These are phyloP conservation scores for Neurospora sp. DNA, from an alignment of 495 filamentous ascomycete species.

Conservation along the genomic window DNA sequence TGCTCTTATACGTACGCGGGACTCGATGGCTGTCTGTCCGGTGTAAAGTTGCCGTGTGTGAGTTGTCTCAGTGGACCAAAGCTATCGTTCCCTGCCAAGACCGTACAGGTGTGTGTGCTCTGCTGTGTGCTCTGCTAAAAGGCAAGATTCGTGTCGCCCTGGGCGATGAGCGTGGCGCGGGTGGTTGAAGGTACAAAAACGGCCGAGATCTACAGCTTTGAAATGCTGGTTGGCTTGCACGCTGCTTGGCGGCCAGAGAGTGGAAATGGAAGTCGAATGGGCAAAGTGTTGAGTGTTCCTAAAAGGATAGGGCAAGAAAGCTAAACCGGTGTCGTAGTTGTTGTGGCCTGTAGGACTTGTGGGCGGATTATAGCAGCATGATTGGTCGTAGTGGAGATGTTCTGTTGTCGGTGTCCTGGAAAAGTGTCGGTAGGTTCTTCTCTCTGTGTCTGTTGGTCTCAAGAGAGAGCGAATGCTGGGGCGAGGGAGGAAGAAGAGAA, in stretches of 20 bases:
- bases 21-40: background rate
- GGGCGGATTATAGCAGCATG: background rate
- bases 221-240: slow-evolving; percentile 16
- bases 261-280: background rate
- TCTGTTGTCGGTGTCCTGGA: background rate
- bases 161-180: slow-evolving; percentile 16
- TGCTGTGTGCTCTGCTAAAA: slow-evolving; percentile 6
- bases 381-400: background rate
- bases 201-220: slow-evolving; percentile 21
- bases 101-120: slow-evolving; percentile 1
- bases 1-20: background rate
- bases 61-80: slow-evolving; percentile 5
- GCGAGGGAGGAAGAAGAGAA: background rate
- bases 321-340: background rate
- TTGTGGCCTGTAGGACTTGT: background rate
- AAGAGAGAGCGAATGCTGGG: background rate
- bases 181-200: slow-evolving; percentile 14
- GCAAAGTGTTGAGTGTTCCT: background rate
- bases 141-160: slow-evolving; percentile 27
- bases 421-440: background rate
- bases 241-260: slow-evolving; percentile 13
- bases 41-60: slow-evolving; percentile 1
- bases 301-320: background rate
- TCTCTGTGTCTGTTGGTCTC: background rate
- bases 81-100: slow-evolving; percentile 22